phyloP scores from a whole-genome alignment of 768 basidiomycete species.

The Sistotremastrum niveocremeum region DNA sequence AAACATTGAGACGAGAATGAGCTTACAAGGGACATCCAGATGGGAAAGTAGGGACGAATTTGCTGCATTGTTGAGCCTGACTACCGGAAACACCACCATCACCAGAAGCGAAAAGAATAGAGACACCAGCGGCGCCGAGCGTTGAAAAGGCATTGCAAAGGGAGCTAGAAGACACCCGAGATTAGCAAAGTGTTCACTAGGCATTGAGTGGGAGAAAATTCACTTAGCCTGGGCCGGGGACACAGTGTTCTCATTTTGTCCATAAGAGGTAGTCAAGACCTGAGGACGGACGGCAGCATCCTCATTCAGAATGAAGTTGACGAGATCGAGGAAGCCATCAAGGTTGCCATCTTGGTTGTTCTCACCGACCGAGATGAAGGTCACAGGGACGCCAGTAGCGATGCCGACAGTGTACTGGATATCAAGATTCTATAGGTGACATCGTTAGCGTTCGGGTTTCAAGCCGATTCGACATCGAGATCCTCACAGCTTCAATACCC shows the following conservation, averaged over 20 bases:
- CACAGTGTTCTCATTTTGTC: slow-evolving; percentile 13
- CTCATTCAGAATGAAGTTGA: slow-evolving; percentile 12
- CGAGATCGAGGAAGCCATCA: slow-evolving; percentile 12
- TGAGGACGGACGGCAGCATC: slow-evolving; percentile 14
- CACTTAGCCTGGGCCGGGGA: slow-evolving; percentile 10
- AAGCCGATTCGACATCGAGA: background rate
- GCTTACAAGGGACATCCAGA: slow-evolving; percentile 9
- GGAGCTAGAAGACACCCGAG: slow-evolving; percentile 4
- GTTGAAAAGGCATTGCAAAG: slow-evolving; percentile 16
- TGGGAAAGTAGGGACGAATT: slow-evolving; percentile 9
- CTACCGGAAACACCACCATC: slow-evolving; percentile 10
- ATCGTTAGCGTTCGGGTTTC: background rate
- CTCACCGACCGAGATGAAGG: slow-evolving; percentile 15
- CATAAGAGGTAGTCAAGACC: slow-evolving; percentile 17
- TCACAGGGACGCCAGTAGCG: slow-evolving; percentile 15
- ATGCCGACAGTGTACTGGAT: slow-evolving; percentile 25
- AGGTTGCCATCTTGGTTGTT: slow-evolving; percentile 7
- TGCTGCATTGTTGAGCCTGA: slow-evolving; percentile 6
- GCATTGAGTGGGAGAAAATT: background rate
- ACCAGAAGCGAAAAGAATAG: slow-evolving; percentile 10
- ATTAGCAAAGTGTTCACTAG: background rate
- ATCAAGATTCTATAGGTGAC: slow-evolving; percentile 17
- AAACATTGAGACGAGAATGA: background rate
- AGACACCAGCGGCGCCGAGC: slow-evolving; percentile 12
- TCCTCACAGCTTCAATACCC: slow-evolving; percentile 5